These are phyloP conservation scores for Podospora anserina DNA, from an alignment of 495 filamentous ascomycete species.

Conservation along the genomic window DNA sequence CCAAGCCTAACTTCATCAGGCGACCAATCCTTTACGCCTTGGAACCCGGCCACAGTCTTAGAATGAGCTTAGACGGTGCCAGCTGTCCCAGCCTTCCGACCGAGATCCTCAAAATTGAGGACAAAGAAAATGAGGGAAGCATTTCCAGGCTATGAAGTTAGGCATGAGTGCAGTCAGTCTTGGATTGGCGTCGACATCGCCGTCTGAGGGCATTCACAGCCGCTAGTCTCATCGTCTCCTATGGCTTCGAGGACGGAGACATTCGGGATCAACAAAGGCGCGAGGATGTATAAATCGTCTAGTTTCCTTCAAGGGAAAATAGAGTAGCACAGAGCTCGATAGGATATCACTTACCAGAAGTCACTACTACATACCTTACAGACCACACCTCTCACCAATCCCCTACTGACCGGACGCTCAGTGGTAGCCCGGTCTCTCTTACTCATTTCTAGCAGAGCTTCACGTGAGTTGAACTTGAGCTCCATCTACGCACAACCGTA, in stretches of 20 bases:
- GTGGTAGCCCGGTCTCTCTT: too few relatives aligned
- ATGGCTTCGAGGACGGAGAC: neutral
- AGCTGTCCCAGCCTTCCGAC: neutral
- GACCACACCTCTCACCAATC: too few relatives aligned
- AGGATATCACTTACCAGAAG: too few relatives aligned
- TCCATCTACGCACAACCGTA: too few relatives aligned
- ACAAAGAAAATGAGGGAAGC: neutral
- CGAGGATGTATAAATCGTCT: neutral
- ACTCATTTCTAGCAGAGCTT: too few relatives aligned
- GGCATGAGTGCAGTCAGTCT: neutral
- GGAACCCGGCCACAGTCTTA: too few relatives aligned
- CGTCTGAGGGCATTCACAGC: neutral
- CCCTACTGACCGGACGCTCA: too few relatives aligned
- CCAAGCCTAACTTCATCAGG: too few relatives aligned
- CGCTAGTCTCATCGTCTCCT: neutral
- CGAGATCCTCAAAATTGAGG: neutral
- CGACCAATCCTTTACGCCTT: too few relatives aligned
- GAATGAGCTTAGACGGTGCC: neutral
- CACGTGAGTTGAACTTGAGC: too few relatives aligned
- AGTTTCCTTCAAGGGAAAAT: neutral
- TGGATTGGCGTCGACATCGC: neutral
- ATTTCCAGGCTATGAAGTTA: neutral
- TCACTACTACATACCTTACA: too few relatives aligned
- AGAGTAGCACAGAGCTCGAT: too few relatives aligned
- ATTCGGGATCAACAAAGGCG: neutral